Conservation (phyloP, 169 alveolate species). For the Plasmodium vinckei region DNA sequence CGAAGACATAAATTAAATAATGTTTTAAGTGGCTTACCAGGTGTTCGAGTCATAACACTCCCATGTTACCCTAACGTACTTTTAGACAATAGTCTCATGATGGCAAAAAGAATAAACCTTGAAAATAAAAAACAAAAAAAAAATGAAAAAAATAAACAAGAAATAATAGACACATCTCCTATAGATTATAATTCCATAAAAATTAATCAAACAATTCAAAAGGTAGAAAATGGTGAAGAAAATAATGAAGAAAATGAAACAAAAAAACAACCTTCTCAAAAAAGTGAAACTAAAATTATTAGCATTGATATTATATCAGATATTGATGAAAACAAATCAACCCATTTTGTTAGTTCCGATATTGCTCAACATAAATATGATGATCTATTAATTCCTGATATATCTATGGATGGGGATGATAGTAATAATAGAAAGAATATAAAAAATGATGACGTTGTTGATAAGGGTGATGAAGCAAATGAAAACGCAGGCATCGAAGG, state of each 20-base stretch:
- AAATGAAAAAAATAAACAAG: slow-evolving; percentile 5
- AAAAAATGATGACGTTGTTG: neutral
- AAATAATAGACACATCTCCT: neutral
- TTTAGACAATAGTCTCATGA: slow-evolving; percentile 64
- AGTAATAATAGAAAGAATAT: neutral
- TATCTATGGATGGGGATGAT: slow-evolving; percentile 11
- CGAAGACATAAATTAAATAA: slow-evolving; percentile 69
- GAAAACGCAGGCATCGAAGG: neutral
- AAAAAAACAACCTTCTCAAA: neutral
- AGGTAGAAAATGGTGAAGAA: neutral
- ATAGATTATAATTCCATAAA: neutral
- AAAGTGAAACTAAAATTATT: slow-evolving; percentile 16
- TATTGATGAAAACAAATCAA: slow-evolving; percentile 53
- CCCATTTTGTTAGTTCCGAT: slow-evolving; percentile 55
- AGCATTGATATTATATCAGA: slow-evolving; percentile 10
- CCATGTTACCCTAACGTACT: slow-evolving; percentile 75
- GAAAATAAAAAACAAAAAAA: slow-evolving; percentile 37
- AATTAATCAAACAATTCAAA: slow-evolving; percentile 4
- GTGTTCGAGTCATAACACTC: slow-evolving; percentile 72
- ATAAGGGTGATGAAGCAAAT: neutral
- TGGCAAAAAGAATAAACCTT: slow-evolving; percentile 37
- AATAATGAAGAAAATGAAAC: no score
- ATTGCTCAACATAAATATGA: slow-evolving; percentile 14
- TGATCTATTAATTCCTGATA: slow-evolving; percentile 27
- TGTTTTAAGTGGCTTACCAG: slow-evolving; percentile 45